A percentile compares a stretch with the other conserved stretches of the same genome.
phyloP scores from a whole-genome alignment of 2,329 filamentous ascomycete genomes.

The Exophiala xenobiotica region DNA sequence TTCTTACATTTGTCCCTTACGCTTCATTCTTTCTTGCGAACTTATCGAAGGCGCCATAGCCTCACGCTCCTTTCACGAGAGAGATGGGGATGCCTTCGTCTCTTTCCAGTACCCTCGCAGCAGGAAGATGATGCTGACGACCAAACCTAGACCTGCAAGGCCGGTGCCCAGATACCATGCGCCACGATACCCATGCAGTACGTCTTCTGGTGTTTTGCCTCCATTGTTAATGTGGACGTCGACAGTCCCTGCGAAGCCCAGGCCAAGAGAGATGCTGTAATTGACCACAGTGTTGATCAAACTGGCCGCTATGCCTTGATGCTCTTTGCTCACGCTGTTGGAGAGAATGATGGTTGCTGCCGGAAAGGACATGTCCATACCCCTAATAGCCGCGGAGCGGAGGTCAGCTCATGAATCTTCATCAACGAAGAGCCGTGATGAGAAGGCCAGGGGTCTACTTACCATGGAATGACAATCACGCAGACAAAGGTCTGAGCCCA shows the following conservation, averaged over 20 bases:
- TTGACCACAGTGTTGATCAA: slow-evolving; percentile 44
- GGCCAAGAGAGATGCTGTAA: slow-evolving; percentile 44
- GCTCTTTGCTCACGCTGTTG: slow-evolving; percentile 38
- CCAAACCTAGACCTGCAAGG: slow-evolving; percentile 34
- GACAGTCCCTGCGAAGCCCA: slow-evolving; percentile 46
- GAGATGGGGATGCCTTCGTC: not conserved
- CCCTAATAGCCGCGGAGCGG: slow-evolving; percentile 31
- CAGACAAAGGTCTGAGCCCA: slow-evolving; percentile 62
- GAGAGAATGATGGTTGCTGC: slow-evolving; percentile 42
- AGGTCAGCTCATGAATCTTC: slow-evolving; percentile 21
- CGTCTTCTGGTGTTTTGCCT: slow-evolving; percentile 29
- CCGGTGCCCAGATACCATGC: slow-evolving; percentile 43
- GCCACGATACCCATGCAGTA: slow-evolving; percentile 39
- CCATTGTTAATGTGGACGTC: slow-evolving; percentile 41
- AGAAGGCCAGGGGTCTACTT: slow-evolving; percentile 62
- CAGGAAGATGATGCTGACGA: slow-evolving; percentile 14
- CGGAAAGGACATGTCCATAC: slow-evolving; percentile 46
- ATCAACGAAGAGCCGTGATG: too few species aligned
- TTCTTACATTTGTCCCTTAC: too few species aligned
- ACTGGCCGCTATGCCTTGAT: slow-evolving; percentile 44
- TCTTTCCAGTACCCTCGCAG: not conserved
- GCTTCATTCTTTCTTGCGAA: not conserved
- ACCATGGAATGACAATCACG: slow-evolving; percentile 48
- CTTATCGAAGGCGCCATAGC: not conserved
- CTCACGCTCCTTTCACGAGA: not conserved